A percentile compares a stretch with the other conserved stretches of the same genome.
phyloP scores from a whole-genome alignment of 345 rosid genomes.

The Gossypium thurberi region DNA sequence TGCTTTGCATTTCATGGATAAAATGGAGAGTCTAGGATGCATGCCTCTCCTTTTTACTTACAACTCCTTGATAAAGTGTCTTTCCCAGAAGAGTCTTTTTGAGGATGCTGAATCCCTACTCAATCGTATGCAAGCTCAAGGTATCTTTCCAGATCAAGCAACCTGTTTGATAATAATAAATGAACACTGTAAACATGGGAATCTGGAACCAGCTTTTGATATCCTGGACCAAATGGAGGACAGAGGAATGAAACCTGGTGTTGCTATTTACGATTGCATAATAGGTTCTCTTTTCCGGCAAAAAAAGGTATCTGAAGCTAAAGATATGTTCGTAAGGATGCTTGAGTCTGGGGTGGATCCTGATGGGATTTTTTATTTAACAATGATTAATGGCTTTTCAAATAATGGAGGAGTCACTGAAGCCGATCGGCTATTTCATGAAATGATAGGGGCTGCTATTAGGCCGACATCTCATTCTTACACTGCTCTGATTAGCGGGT shows the following conservation, averaged over 20 bases:
- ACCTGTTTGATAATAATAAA: constrained; percentile 49
- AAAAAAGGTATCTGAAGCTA: constrained; percentile 44
- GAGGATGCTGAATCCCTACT: constrained; percentile 32
- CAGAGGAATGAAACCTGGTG: constrained; percentile 48
- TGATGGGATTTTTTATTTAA: constrained; percentile 55
- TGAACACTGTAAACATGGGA: constrained; percentile 42
- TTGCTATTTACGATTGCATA: constrained; percentile 54
- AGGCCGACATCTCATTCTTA: constrained; percentile 47
- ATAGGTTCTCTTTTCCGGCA: constrained; percentile 42
- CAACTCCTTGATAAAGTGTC: constrained; percentile 52
- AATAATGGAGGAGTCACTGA: constrained; percentile 36
- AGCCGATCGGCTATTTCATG: constrained; percentile 51
- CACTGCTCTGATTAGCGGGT: constrained; percentile 52
- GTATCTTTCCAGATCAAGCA: constrained; percentile 39
- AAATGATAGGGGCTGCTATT: constrained; percentile 39
- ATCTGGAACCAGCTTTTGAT: constrained; percentile 35
- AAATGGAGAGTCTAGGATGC: constrained; percentile 41
- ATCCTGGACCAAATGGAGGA: constrained; percentile 44
- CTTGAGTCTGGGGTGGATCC: constrained; percentile 53
- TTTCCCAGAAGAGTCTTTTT: constrained; percentile 34
- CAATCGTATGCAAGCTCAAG: constrained; percentile 35
- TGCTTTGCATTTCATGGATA: constrained; percentile 33
- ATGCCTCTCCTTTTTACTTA: constrained; percentile 41
- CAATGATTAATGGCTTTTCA: constrained; percentile 64
- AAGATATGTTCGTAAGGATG: constrained; percentile 54